Conservation (phyloP, 495 filamentous ascomycete genomes). For the Cryomyces minteri region DNA sequence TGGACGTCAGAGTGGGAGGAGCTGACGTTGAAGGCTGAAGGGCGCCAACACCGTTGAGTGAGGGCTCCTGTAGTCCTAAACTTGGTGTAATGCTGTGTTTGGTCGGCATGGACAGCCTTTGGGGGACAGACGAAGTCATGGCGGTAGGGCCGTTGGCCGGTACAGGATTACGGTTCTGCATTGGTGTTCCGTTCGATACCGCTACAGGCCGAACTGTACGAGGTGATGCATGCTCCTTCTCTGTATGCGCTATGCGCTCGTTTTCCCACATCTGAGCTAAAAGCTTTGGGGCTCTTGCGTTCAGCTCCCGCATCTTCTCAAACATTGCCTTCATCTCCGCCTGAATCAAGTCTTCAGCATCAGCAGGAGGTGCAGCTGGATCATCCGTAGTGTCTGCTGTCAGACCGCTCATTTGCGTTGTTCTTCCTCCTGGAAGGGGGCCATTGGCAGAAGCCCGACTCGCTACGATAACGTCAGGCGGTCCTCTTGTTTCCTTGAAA, state of each 20-base stretch:
- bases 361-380: no score
- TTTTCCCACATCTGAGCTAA: slow-evolving; percentile 22
- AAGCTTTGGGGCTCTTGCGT: slow-evolving; percentile 19
- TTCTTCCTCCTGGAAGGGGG: no score
- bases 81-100: neutral
- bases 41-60: neutral
- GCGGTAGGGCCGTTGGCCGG: neutral
- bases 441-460: no score
- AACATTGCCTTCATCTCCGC: slow-evolving; percentile 18
- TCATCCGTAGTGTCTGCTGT: no score
- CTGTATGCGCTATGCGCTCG: slow-evolving; percentile 12
- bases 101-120: neutral
- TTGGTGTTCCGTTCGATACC: neutral
- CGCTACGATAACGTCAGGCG: no score
- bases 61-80: neutral
- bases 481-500: neutral
- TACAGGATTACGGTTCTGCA: neutral
- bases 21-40: neutral
- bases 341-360: no score
- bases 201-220: neutral
- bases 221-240: neutral
- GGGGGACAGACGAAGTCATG: neutral
- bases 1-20: no score
- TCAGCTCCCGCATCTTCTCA: slow-evolving; percentile 22
- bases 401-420: no score